These are phyloP conservation scores for Capillidium heterosporum DNA, from an alignment of 371 early-diverging fungal species.

Conservation along the genomic window DNA sequence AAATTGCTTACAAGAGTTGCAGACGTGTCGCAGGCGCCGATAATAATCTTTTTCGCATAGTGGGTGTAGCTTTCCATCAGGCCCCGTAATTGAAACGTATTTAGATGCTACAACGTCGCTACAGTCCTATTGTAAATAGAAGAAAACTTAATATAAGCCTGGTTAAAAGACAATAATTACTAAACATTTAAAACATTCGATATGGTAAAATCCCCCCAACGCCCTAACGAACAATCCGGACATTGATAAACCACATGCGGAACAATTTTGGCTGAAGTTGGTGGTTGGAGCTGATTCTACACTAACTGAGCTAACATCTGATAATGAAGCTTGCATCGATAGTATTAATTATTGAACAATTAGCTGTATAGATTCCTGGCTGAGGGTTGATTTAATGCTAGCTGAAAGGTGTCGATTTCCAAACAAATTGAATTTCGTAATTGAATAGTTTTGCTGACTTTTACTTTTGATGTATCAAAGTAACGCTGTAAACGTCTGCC, in stretches of 20 bases:
- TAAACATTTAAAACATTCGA: slow-evolving; percentile 82
- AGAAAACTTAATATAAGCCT: slow-evolving; percentile 2
- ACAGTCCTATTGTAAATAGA: slow-evolving; percentile 44
- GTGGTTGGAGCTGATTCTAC: neutral
- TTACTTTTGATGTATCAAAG: no score
- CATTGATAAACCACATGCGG: slow-evolving; percentile 26
- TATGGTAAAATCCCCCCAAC: slow-evolving; percentile 68
- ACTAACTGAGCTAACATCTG: slow-evolving; percentile 5
- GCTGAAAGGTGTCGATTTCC: no score
- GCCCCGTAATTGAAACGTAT: slow-evolving; percentile 59
- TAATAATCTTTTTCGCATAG: slow-evolving; percentile 82
- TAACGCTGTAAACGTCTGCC: no score
- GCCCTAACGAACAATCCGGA: slow-evolving; percentile 81
- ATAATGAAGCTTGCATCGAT: slow-evolving; percentile 2
- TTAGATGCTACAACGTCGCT: slow-evolving; percentile 66
- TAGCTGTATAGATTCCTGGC: no score
- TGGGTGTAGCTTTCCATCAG: slow-evolving; percentile 36
- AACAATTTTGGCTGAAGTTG: slow-evolving; percentile 11
- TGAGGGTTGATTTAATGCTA: no score
- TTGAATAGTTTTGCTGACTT: no score
- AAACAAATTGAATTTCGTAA: no score
- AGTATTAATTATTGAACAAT: no score
- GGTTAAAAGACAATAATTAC: slow-evolving; percentile 22
- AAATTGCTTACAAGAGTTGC: slow-evolving; percentile 74
- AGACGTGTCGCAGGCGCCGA: slow-evolving; percentile 62